Evolutionary conservation across 129 eudicot genomes (phyloP), one percentile per base, ranked within the genome.

Genomic region (Kitagawia praeruptora): DNA sequence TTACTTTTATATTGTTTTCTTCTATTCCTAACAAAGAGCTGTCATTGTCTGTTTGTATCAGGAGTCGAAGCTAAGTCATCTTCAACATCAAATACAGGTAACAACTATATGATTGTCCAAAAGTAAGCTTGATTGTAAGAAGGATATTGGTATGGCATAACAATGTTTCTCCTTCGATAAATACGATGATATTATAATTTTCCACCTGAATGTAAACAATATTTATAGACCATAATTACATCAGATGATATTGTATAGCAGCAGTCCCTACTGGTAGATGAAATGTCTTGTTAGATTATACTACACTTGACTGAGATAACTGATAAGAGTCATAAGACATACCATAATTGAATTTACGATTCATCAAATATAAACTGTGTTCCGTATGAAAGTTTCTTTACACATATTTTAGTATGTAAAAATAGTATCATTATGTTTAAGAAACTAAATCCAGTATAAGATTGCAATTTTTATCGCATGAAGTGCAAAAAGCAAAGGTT

Each of bases 61-160:
- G 99, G 99, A 89, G 79, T 76, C 79, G 70, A 95, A 95, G 80
- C 89, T 92, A 82, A 93, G 89, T 23, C 86, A 87, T 74, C 80
- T 89, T 69, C 94, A 94, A 49, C 82, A 81, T 80, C 97, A 90
- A 83, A 87, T 95, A 77, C 97, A 89, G 96, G 99, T 95, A 86
- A 76, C 46, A 44, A 45, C 8, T 61, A n/a, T 76, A 38, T 16
- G 14, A 4, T 67, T 67, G 34, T 14, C 40, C 80, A 40, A 48
- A 8, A 10, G 15, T 25, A 15, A n/a, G 69, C 75, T 41, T 63
- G 49, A 21, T 77, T 77, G 19, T 45, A 46, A 1, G 38, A 76
- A 82, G 44, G 13, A 63, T 25, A 12, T 58, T 16, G 45, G 31
- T 37, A 40, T 37, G 49, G 47, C 47, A 21, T 28, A 27, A 23